These are phyloP conservation scores for Taxillus chinensis DNA, from an alignment of 164 flowering plant genomes.

Conservation along the genomic window DNA sequence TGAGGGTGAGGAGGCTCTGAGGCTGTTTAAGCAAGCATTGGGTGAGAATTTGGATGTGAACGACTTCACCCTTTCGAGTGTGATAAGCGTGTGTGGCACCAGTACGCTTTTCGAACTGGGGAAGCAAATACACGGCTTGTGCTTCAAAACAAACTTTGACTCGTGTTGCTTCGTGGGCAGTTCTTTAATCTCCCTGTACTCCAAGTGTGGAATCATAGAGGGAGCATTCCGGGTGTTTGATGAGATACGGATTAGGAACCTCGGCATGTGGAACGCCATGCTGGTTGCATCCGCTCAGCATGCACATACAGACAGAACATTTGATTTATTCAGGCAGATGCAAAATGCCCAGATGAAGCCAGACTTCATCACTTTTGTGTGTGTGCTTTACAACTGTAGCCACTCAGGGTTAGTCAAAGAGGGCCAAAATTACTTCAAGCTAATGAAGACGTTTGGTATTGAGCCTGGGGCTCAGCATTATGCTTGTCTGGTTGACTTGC, in stretches of 20 bases:
- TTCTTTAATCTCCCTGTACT: slow-evolving; percentile 65
- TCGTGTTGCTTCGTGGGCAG: slow-evolving; percentile 70
- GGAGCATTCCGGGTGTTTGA: slow-evolving; percentile 46
- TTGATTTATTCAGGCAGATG: slow-evolving; percentile 52
- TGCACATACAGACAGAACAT: slow-evolving; percentile 40
- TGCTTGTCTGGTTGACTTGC: slow-evolving; percentile 69
- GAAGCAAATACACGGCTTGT: slow-evolving; percentile 60
- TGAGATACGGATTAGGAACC: slow-evolving; percentile 45
- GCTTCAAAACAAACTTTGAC: slow-evolving; percentile 55
- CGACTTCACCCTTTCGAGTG: slow-evolving; percentile 79
- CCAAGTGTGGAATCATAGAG: slow-evolving; percentile 69
- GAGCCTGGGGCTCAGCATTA: slow-evolving; percentile 76
- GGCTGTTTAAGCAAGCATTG: slow-evolving; percentile 55
- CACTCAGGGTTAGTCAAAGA: slow-evolving; percentile 74
- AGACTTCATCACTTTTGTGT: slow-evolving; percentile 75
- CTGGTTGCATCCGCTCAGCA: slow-evolving; percentile 85
- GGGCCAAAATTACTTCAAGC: slow-evolving; percentile 52
- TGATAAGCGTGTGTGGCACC: slow-evolving; percentile 62
- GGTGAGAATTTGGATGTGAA: slow-evolving; percentile 52
- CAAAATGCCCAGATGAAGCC: slow-evolving; percentile 43
- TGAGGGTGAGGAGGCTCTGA: slow-evolving; percentile 68
- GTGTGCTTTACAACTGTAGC: slow-evolving; percentile 76
- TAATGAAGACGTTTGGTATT: slow-evolving; percentile 56
- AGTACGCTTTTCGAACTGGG: slow-evolving; percentile 67
- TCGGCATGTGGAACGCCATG: slow-evolving; percentile 92